Conservation (phyloP, 352 stramenopile species). For the Aphanomyces euteiches region DNA sequence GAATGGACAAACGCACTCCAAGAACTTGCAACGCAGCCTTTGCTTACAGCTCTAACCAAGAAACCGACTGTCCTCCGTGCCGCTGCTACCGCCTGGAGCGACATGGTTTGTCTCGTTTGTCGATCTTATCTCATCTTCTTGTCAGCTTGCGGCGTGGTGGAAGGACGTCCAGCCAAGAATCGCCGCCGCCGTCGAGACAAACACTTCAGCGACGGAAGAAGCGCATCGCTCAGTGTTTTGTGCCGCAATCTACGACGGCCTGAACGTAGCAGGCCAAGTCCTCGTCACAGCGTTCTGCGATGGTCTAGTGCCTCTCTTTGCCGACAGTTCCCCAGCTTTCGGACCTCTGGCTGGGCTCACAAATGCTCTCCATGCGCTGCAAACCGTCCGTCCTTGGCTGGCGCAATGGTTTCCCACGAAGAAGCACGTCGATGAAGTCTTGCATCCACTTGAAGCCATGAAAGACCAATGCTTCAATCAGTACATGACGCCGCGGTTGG, state of each 20-base stretch:
- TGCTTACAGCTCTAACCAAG: no score
- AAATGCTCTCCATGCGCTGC: background rate
- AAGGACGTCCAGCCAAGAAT: constrained; percentile 7
- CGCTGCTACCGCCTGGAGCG: background rate
- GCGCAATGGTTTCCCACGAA: background rate
- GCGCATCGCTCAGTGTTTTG: constrained; percentile 7
- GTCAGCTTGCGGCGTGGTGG: constrained; percentile 20
- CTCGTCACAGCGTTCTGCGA: constrained; percentile 1
- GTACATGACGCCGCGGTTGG: constrained; percentile 4
- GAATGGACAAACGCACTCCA: background rate
- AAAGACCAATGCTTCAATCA: background rate
- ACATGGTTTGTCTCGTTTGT: background rate
- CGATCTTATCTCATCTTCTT: background rate
- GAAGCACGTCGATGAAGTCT: constrained; percentile 3
- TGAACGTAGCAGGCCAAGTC: background rate
- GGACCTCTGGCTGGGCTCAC: background rate
- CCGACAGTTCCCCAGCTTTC: background rate
- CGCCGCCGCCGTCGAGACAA: background rate
- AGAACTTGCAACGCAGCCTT: background rate
- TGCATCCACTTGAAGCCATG: constrained; percentile 5
- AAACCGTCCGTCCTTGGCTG: background rate
- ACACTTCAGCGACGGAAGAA: constrained; percentile 12
- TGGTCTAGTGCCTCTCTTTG: background rate
- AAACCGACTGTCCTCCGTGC: no score
- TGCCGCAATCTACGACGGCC: background rate